These are phyloP conservation scores for Helichrysum umbraculigerum DNA, from an alignment of 129 eudicot genomes.

Conservation along the genomic window DNA sequence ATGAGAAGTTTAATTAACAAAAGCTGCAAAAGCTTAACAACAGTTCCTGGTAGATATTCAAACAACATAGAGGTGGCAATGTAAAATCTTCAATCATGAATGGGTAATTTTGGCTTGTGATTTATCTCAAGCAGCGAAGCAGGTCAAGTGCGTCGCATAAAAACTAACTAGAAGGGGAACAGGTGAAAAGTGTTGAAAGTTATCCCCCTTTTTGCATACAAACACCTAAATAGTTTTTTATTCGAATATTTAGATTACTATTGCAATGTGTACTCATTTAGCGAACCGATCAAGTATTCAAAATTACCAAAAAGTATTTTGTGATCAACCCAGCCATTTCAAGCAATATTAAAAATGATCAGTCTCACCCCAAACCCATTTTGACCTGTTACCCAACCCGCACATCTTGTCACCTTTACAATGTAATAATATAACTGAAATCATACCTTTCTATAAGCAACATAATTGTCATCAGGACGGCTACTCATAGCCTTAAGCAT, in stretches of 20 bases:
- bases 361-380: no score
- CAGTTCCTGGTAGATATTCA: neutral
- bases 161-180: neutral
- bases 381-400: neutral
- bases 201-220: neutral
- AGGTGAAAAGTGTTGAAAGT: neutral
- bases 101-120: neutral
- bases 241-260: no score
- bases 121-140: neutral
- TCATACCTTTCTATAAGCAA: constrained; percentile 90
- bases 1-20: constrained; percentile 9
- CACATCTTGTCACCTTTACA: neutral
- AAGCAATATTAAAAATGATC: no score
- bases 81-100: neutral
- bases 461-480: constrained; percentile 96
- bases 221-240: no score
- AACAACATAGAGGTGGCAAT: neutral
- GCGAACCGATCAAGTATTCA: no score
- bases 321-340: no score
- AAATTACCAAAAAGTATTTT: no score
- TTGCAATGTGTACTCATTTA: no score
- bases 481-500: constrained; percentile 63
- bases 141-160: neutral
- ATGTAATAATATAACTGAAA: neutral
- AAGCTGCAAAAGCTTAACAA: constrained; percentile 7